Base-by-base conservation (phyloP, 768 basidiomycete species). In the Lactarius vividus region DNA sequence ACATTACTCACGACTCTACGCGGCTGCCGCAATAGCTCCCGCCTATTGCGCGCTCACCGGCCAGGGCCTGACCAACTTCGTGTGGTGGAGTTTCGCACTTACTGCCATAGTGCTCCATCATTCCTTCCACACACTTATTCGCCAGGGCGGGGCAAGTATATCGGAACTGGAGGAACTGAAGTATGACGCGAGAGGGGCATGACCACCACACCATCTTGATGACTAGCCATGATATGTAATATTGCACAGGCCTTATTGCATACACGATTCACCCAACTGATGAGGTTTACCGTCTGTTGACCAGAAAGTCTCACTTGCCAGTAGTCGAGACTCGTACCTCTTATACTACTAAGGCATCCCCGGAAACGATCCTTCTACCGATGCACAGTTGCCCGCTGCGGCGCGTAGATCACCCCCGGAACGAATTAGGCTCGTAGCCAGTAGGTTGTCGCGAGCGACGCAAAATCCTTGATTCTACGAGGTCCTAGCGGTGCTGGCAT, bases 151-250 rank as follows among this genome's bases (percentile, higher is more conserved):
- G 70, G 75, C 81, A 67, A 80, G 79, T 37, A 78, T 89, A 23
- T 75, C 77, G 1, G 77, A 80, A 49, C 74, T 89, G 33, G 84
- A 88, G 72, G 75, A 73, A 16, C 74, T 88, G 74, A 82, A 78
- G 71, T 89, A 89, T 67, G 70, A 71, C 9, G 81, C 85, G 11
- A 82, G 79, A 29, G 84, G 87, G 6, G 85, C 86, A 59, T 85
- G 72, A 62, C 33, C 13, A 28, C 13, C 16, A 39, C 29, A n/a
- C 56, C 10, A 13, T 26, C 26, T 15, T 23, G 49, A 49, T 42
- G 49, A 49, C 46, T 31, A 11, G 16, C 15, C 28, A 52, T 40
- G 29, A 59, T 35, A 40, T 64, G 10, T 55, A 20, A 15, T 8
- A 2, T 29, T 33, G 29, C 26, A 28, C 26, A 37, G 20, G 16